Base-by-base conservation (phyloP, 257 asterid species). In the Striga asiatica region DNA sequence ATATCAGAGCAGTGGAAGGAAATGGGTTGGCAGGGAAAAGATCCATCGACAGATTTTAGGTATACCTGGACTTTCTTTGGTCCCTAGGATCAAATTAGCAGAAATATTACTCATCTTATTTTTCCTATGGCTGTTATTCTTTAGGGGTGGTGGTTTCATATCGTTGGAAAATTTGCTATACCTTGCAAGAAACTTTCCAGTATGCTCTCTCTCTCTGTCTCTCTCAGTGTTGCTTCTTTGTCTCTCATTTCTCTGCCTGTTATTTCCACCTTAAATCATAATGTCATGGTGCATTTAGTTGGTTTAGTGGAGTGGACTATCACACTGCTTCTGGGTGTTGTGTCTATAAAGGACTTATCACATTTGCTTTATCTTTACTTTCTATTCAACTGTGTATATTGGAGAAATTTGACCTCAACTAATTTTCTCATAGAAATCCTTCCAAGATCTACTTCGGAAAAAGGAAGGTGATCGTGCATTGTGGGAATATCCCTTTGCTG, bases 21-120 rank as follows among this genome's bases (percentile, higher is more conserved):
- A 70, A 92, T 92, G 99, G 99, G 99, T 54, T 92, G 99, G 99
- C 99, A 92, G 72, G 99, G 99, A 50, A 92, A 92, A 81, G 97
- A 92, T 73, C 99, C 99, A 20, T 78, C 97, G 38, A 92, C 99
- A 41, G 98, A 92, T 79, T 92, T 92, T 64, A 78, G 98, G 98
- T 85, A 72, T 29, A 37, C 18, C 37, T 63, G 37, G 45, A 37
- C 45, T 43, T 62, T 55, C 60, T 27, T 49, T 21, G 21, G 47
- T 61, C 28, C 17, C 49, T 64, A 54, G 62, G 45, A 65, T 41
- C 52, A 43, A 58, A 28, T 20, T 35, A 49, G 57, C 50, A 16
- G 51, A 6, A 35, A 37, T 24, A 19, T 47, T 51, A 13, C 28
- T 47, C 17, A 2, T 21, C 24, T 54, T 6, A 4, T 14, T 42